Conservation (phyloP, 495 filamentous ascomycete genomes). For the Penicillium cinerascens region DNA sequence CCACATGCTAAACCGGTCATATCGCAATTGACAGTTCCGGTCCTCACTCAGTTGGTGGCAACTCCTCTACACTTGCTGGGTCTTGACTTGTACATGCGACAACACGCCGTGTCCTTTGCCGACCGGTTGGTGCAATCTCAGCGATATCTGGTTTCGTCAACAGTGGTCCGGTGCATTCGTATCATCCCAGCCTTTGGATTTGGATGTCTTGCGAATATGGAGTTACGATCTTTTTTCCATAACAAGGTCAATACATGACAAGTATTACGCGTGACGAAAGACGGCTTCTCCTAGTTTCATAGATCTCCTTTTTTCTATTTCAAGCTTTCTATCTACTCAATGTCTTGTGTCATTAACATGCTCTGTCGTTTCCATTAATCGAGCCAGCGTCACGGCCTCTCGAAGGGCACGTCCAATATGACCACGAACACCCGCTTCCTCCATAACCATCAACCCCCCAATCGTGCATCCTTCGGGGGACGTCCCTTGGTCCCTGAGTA, state of each 20-base stretch:
- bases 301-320: neutral
- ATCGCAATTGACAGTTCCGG: slow-evolving; percentile 32
- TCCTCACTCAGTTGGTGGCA: slow-evolving; percentile 31
- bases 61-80: slow-evolving; percentile 36
- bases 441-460: slow-evolving; percentile 42
- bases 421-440: slow-evolving; percentile 41
- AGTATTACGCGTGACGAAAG: neutral
- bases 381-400: slow-evolving; percentile 41
- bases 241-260: slow-evolving; percentile 7
- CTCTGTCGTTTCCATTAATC: slow-evolving; percentile 33
- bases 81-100: slow-evolving; percentile 33
- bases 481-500: slow-evolving; percentile 39
- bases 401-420: slow-evolving; percentile 36
- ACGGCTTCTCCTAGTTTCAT: neutral
- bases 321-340: neutral
- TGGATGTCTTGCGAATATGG: slow-evolving; percentile 30
- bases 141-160: slow-evolving; percentile 25
- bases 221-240: slow-evolving; percentile 26
- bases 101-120: slow-evolving; percentile 12
- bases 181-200: slow-evolving; percentile 39
- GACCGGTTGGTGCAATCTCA: slow-evolving; percentile 24
- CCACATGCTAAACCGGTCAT: slow-evolving; percentile 28
- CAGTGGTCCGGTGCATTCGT: slow-evolving; percentile 27
- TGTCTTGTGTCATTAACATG: slow-evolving; percentile 41
- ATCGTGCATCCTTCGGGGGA: slow-evolving; percentile 45